A percentile compares a stretch with the other conserved stretches of the same genome.
phyloP scores from a whole-genome alignment of 352 stramenopile species.

The Phytophthora agathidicida region DNA sequence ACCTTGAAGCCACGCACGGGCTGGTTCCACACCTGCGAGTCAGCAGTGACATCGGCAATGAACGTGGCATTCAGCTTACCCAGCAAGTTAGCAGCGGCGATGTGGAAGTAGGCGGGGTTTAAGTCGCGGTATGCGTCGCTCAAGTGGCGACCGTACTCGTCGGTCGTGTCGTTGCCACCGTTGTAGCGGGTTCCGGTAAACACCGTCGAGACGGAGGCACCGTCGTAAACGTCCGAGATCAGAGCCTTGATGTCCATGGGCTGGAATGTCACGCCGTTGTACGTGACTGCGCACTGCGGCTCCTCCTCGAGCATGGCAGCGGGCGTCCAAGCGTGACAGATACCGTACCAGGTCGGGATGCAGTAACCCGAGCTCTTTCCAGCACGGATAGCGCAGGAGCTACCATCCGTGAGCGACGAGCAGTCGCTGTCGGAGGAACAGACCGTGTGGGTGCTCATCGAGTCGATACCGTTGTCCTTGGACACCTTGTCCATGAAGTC shows the following conservation, averaged over 20 bases:
- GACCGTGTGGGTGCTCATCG: constrained; percentile 22
- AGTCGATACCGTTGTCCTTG: constrained; percentile 28
- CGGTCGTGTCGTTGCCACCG: constrained; percentile 25
- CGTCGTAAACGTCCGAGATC: constrained; percentile 50
- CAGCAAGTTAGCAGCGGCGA: constrained; percentile 48
- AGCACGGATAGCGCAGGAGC: constrained; percentile 32
- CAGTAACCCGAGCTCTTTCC: constrained; percentile 44
- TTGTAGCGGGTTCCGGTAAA: constrained; percentile 50
- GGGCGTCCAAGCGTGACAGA: constrained; percentile 49
- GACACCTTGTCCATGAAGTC: constrained; percentile 45
- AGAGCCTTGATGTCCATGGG: constrained; percentile 49
- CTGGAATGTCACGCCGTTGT: constrained; percentile 49
- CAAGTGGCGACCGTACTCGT: constrained; percentile 49
- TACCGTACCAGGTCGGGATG: constrained; percentile 45
- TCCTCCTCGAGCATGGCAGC: constrained; percentile 41
- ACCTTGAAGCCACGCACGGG: constrained; percentile 53
- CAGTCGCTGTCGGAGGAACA: constrained; percentile 42
- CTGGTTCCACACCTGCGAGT: constrained; percentile 56
- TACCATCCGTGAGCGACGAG: constrained; percentile 34
- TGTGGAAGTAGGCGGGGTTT: constrained; percentile 53
- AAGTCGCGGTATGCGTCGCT: constrained; percentile 49
- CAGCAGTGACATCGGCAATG: constrained; percentile 45
- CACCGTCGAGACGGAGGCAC: constrained; percentile 27
- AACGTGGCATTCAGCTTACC: constrained; percentile 44
- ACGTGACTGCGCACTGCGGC: constrained; percentile 34